Evolutionary conservation across 2,329 filamentous ascomycete species (phyloP), one percentile per base, ranked within the genome.

Genomic region (Diaporthe australafricana): DNA sequence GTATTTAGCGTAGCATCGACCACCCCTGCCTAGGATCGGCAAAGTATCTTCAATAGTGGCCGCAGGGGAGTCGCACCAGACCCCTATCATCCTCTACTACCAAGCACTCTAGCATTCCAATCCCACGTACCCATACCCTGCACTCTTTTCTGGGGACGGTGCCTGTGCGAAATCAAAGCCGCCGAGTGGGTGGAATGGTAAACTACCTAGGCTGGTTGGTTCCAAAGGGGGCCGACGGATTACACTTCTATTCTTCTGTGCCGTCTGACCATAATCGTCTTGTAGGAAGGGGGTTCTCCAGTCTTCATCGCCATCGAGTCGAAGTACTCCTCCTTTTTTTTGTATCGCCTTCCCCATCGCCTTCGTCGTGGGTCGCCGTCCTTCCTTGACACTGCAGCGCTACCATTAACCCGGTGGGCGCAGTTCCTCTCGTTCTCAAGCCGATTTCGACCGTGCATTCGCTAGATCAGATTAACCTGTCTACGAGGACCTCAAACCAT

Each of bases 381-480:
- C 30, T 22, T 9, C 22, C 40, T 47, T 47, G 50, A 56, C 40
- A 25, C 27, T 68, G 38, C 27, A n/a, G 52, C 42, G 35, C 52
- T 8, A 16, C 25, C 40, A 25, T 38, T 63, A 20, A 63, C 65
- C 25, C 11, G 40, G 38, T 48, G 50, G 50, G n/a, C 38, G 50
- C 38, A 22, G 35, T 27, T 68, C 32, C 40, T 68, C 40, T 48
- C 25, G n/a, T 45, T 42, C 45, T 42, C 52, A 38, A 47, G 27
- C 48, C 63, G 32, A 67, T 40, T 22, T 55, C 50, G 27, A 67
- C 47, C 35, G 47, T 67, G 63, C 63, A 67, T 53, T 55, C 48
- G 50, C 48, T 53, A 67, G 48, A 27, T 45, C 47, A 22, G 11
- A 8, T 27, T 17, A 42, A 53, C 63, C 63, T 32, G 63, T 38